Evolutionary conservation across 768 basidiomycete genomes (phyloP), one percentile per base, ranked within the genome.

Genomic region (Leccinum subgranulosum): DNA sequence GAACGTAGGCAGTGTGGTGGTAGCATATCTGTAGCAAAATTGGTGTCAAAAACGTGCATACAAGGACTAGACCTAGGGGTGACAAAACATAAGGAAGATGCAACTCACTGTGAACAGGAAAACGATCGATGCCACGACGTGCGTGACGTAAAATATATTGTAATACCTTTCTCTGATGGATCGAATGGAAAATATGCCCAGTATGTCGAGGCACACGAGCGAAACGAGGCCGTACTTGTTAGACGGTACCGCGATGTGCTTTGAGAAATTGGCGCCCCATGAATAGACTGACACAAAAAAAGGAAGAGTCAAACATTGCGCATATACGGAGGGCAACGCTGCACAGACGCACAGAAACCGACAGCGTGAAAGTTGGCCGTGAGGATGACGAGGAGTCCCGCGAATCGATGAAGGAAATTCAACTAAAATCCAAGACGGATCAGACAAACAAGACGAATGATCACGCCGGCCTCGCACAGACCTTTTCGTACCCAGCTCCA

Each of bases 361-460:
- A 87, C 49, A 6, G 78, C 73, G 65, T 90, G 88, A 11, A 88
- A 63, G 60, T 88, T 83, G 12, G 75, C 76, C 3, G 81, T 79
- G 19, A 88, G 53, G 27, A 87, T 76, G 4, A 85, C 69, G 46
- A 87, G 65, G 21, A 77, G 70, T 1, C 88, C 90, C 10, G 79
- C 74, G 63, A 85, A 82, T 25, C 90, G 84, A 71, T 93, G 91
- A 7, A 92, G 69, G 67, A 80, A 90, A 71, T 92, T 90, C 47
- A 92, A 73, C 86, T 90, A 55, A 46, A 46, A 3, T 6, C 4
- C n/a, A 39, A 39, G 39, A n/a, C n/a, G n/a, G n/a, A n/a, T n/a
- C n/a, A n/a, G n/a, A n/a, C n/a, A n/a, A n/a, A n/a, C n/a, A n/a
- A n/a, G n/a, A n/a, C n/a, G n/a, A n/a, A n/a, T n/a, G n/a, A n/a